phyloP scores from a whole-genome alignment of 495 filamentous ascomycete genomes.

The Sordaria brevicollis region DNA sequence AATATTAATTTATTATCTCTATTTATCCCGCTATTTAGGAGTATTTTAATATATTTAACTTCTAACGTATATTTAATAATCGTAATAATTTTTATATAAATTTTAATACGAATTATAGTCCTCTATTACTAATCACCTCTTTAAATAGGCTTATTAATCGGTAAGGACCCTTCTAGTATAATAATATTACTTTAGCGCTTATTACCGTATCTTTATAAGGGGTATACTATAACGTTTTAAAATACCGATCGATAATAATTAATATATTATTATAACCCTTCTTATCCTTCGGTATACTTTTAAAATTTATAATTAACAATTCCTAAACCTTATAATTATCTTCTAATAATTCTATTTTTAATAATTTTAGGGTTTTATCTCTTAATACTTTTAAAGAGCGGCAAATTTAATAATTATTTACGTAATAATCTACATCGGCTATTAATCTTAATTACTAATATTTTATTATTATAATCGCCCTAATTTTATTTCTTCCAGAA shows the following conservation, averaged over 20 bases:
- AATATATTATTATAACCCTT: background rate
- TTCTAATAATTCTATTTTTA: background rate
- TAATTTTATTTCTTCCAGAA: background rate
- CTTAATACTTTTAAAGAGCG: background rate
- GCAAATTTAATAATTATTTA: background rate
- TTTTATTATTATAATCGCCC: background rate
- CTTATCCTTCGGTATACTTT: background rate
- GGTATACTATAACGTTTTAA: too few species aligned
- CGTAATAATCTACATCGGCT: background rate
- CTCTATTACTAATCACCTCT: background rate
- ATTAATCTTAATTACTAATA: background rate
- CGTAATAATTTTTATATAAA: background rate
- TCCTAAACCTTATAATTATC: background rate
- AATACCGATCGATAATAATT: too few species aligned
- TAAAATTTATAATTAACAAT: slow-evolving; percentile 1
- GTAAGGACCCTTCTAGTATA: background rate
- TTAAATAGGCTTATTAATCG: background rate
- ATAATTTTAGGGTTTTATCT: background rate
- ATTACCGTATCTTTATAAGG: too few species aligned
- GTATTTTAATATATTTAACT: too few species aligned
- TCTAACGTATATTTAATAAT: too few species aligned
- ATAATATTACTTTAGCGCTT: too few species aligned
- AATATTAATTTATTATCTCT: background rate
- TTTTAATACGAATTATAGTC: background rate
- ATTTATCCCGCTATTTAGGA: too few species aligned